Evolutionary conservation across 441 rosid genomes (phyloP).

Genomic region (Eruca vesicaria): DNA sequence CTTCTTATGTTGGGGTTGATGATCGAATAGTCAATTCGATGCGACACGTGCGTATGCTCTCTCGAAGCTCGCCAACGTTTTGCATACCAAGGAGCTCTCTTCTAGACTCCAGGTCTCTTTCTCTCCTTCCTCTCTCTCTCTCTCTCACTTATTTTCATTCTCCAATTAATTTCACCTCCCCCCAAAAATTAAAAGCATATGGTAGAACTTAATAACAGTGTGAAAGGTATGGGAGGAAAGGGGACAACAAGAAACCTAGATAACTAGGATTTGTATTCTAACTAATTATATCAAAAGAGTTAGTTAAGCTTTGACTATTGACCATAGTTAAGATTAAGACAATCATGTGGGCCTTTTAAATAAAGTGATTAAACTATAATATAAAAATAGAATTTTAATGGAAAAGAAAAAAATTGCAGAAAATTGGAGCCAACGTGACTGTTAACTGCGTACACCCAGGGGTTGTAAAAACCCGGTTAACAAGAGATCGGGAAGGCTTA

Average conservation of each 20-base stretch:
- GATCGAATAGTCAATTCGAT: constrained; percentile 56
- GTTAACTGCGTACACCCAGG: constrained; percentile 94
- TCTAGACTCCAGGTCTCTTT: constrained; percentile 61
- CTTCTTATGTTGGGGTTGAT: neutral
- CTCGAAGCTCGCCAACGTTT: constrained; percentile 92
- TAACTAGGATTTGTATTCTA: constrained; percentile 21
- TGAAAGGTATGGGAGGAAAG: constrained; percentile 1
- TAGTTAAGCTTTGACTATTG: constrained; percentile 28
- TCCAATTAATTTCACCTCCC: neutral
- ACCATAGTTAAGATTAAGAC: constrained; percentile 21
- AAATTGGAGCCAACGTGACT: constrained; percentile 75
- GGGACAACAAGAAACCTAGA: constrained; percentile 25
- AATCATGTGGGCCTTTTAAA: constrained; percentile 24
- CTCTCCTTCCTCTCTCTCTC: neutral
- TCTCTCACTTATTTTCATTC: constrained; percentile 4
- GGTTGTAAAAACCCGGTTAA: constrained; percentile 85
- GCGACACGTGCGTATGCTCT: constrained; percentile 97
- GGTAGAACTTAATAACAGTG: constrained; percentile 1
- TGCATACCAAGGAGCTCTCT: constrained; percentile 93
- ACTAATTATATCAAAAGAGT: constrained; percentile 5
- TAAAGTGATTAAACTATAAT: neutral
- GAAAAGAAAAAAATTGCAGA: constrained; percentile 42
- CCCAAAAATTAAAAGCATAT: neutral
- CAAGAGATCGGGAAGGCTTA: constrained; percentile 87
- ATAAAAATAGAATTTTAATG: neutral